phyloP scores from a whole-genome alignment of 192 early-diverging fungal species.

The Coemansia sp. region DNA sequence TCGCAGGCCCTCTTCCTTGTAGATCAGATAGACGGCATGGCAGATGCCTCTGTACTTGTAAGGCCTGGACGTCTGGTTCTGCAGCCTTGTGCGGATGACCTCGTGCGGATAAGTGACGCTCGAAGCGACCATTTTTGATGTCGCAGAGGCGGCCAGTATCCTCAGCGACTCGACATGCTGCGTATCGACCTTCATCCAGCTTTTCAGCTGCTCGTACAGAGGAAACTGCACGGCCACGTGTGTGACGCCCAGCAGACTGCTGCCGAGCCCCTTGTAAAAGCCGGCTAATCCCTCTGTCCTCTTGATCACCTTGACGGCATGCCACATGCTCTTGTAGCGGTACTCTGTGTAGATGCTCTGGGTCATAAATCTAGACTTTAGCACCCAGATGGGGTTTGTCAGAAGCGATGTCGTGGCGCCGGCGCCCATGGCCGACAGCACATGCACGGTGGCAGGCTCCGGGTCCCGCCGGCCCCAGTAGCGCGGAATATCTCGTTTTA shows the following conservation, averaged over 20 bases:
- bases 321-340: slow-evolving; percentile 74
- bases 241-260: slow-evolving; percentile 85
- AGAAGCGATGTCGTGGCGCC: slow-evolving; percentile 71
- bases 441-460: slow-evolving; percentile 61
- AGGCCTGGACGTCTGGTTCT: slow-evolving; percentile 74
- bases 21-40: slow-evolving; percentile 71
- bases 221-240: slow-evolving; percentile 96
- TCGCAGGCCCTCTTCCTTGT: slow-evolving; percentile 69
- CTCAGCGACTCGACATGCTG: slow-evolving; percentile 38
- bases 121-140: slow-evolving; percentile 87
- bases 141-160: slow-evolving; percentile 77
- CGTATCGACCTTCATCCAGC: slow-evolving; percentile 19
- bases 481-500: slow-evolving; percentile 56
- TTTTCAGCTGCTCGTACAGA: slow-evolving; percentile 88
- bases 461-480: neutral
- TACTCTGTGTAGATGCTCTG: slow-evolving; percentile 72
- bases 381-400: slow-evolving; percentile 91
- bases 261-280: slow-evolving; percentile 90
- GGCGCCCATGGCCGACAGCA: slow-evolving; percentile 83
- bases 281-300: slow-evolving; percentile 72
- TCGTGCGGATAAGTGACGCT: slow-evolving; percentile 94
- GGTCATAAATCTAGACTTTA: slow-evolving; percentile 88
- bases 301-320: slow-evolving; percentile 79
- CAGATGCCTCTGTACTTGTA: slow-evolving; percentile 80
- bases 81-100: slow-evolving; percentile 87